Base-by-base conservation (phyloP, 2,329 filamentous ascomycete species). In the Nothophaeocryptopus gaeumannii region DNA sequence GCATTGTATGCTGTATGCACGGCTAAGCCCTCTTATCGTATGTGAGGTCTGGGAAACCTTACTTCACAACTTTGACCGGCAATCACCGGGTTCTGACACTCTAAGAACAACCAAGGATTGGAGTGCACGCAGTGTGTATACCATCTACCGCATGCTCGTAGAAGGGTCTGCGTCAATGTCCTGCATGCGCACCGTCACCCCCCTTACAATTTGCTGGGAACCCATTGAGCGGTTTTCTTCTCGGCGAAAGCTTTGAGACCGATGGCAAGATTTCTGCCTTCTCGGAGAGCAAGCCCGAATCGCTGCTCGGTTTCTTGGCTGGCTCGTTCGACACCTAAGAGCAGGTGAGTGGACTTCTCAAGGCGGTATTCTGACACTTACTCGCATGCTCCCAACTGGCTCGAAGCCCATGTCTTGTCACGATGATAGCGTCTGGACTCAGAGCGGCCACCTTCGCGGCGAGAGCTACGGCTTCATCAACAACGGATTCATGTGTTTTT, bases 181-280 rank as follows among this genome's bases (percentile, higher is more conserved):
- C 20, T 26, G 20, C 20, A 7, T 26, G 20, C 20, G 20, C 20
- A 7, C 20, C 20, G 4, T 26, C 7, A 26, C 20, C 7, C 20
- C 20, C 20, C 20, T 26, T 55, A 66, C 47, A 80, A 53, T 61
- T 78, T 78, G 1, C 72, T 74, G 26, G 74, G 70, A 40, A 72
- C 71, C 76, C 76, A 79, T 20, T 71, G 59, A 13, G 77, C 76
- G 56, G 71, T 66, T 58, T 73, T 67, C 67, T 78, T 79, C 61
- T 74, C 69, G 32, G 71, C 71, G 69, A 81, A 82, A 5, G 78
- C 78, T 51, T 63, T 67, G 45, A 79, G 56, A 1, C 77, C 77
- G 53, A 78, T 75, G 12, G 69, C 63, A n/a, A 76, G 65, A 65
- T 79, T 80, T 50, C 76, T 72, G 0, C 74, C 71, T 31, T 67